A percentile compares a stretch with the other conserved stretches of the same genome.
Evolutionary conservation across 2,329 filamentous ascomycete species (phyloP).

Genomic region (Aspergillus pseudoviridinutans): DNA sequence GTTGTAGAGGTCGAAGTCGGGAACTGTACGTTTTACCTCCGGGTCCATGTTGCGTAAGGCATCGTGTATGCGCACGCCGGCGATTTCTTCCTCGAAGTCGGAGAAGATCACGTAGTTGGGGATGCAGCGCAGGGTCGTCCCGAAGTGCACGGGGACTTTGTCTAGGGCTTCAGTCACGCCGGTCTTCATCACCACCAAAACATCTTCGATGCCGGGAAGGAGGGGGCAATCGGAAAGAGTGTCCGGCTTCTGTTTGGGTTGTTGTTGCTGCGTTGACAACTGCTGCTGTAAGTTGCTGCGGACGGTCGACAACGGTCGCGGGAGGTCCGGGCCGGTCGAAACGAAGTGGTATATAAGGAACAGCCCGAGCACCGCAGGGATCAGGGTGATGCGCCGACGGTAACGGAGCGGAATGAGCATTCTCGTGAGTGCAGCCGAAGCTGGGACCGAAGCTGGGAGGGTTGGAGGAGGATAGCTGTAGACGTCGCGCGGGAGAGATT

Average conservation of each 20-base stretch:
- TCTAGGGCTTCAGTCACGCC: slow-evolving; percentile 55
- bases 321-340: slow-evolving; percentile 58
- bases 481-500: slow-evolving; percentile 5
- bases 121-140: slow-evolving; percentile 53
- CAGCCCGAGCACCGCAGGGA: slow-evolving; percentile 55
- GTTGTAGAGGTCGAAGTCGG: slow-evolving; percentile 52
- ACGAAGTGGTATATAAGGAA: slow-evolving; percentile 56
- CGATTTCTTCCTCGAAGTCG: slow-evolving; percentile 52
- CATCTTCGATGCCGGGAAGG: slow-evolving; percentile 45
- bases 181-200: slow-evolving; percentile 56
- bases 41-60: slow-evolving; percentile 45
- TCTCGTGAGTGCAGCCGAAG: slow-evolving; percentile 6
- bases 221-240: slow-evolving; percentile 24
- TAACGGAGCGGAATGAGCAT: slow-evolving; percentile 42
- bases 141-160: slow-evolving; percentile 54
- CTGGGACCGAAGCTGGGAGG: not conserved
- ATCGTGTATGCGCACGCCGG: slow-evolving; percentile 49
- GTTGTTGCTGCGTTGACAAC: slow-evolving; percentile 21
- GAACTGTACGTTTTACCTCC: slow-evolving; percentile 35
- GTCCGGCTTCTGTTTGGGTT: slow-evolving; percentile 4
- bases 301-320: slow-evolving; percentile 29
- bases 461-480: not conserved
- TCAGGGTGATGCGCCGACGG: slow-evolving; percentile 37
- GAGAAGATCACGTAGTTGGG: slow-evolving; percentile 57
- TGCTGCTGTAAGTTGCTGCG: slow-evolving; percentile 37